Percentiles rank a stretch among this genome's conserved stretches.
Conservation (phyloP, 2,329 filamentous ascomycete species). For the Diaporthe helianthi region DNA sequence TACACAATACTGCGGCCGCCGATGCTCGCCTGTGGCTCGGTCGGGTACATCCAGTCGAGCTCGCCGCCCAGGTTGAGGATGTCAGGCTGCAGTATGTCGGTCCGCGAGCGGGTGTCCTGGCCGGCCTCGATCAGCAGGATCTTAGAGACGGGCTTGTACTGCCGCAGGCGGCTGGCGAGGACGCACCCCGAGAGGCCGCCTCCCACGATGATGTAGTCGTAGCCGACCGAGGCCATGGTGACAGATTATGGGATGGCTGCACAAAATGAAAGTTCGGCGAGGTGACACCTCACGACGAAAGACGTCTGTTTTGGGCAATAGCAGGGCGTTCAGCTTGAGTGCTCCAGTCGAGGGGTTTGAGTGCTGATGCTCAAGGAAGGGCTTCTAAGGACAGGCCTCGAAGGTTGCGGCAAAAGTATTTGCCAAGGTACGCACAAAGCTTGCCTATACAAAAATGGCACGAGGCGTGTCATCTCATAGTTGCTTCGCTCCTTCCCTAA, state of each 20-base stretch:
- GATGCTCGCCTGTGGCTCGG: constrained; percentile 41
- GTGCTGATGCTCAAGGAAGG: neutral
- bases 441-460: neutral
- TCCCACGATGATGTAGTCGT: constrained; percentile 48
- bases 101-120: constrained; percentile 40
- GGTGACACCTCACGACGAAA: too few species aligned
- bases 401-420: neutral
- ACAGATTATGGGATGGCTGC: neutral
- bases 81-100: constrained; percentile 40
- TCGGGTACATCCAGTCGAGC: constrained; percentile 47
- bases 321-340: neutral
- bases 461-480: neutral
- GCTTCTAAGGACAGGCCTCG: too few species aligned
- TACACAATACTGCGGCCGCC: constrained; percentile 39
- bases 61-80: constrained; percentile 42
- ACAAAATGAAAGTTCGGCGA: neutral
- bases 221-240: constrained; percentile 1
- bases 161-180: constrained; percentile 44
- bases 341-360: neutral
- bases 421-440: neutral
- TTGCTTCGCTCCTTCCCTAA: neutral
- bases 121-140: constrained; percentile 51
- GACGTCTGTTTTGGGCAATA: neutral
- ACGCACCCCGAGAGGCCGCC: constrained; percentile 48
- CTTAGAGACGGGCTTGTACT: constrained; percentile 36